A percentile compares a stretch with the other conserved stretches of the same genome.
These are phyloP conservation scores for Solanum pinnatisectum DNA, from an alignment of 257 asterid species.

Conservation along the genomic window DNA sequence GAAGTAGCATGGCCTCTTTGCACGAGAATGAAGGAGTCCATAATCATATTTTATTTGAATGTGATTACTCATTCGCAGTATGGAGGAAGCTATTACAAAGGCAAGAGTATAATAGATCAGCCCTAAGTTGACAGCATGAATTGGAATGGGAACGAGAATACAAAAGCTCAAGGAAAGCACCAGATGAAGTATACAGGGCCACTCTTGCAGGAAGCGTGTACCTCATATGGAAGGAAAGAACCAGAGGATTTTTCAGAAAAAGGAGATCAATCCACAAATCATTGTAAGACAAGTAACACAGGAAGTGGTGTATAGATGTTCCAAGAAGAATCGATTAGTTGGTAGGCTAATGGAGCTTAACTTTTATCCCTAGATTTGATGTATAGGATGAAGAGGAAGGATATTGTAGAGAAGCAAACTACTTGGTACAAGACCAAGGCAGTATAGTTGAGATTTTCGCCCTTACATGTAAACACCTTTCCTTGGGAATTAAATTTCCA, in stretches of 20 bases:
- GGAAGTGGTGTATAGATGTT: background rate
- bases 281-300: background rate
- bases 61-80: background rate
- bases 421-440: background rate
- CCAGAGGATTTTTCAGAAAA: background rate
- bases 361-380: background rate
- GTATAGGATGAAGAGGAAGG: background rate
- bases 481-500: background rate
- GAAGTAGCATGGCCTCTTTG: background rate
- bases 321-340: background rate
- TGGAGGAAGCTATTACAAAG: background rate
- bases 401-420: background rate
- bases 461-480: background rate
- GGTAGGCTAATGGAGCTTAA: background rate
- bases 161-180: background rate
- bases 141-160: background rate
- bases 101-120: background rate
- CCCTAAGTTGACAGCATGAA: background rate
- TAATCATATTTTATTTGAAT: background rate
- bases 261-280: background rate
- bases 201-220: background rate
- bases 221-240: background rate
- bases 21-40: background rate
- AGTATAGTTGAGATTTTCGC: background rate
- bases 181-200: background rate